A percentile compares a stretch with the other conserved stretches of the same genome.
Conservation (phyloP, 2,329 filamentous ascomycete species). For the Claviceps maximensis region DNA sequence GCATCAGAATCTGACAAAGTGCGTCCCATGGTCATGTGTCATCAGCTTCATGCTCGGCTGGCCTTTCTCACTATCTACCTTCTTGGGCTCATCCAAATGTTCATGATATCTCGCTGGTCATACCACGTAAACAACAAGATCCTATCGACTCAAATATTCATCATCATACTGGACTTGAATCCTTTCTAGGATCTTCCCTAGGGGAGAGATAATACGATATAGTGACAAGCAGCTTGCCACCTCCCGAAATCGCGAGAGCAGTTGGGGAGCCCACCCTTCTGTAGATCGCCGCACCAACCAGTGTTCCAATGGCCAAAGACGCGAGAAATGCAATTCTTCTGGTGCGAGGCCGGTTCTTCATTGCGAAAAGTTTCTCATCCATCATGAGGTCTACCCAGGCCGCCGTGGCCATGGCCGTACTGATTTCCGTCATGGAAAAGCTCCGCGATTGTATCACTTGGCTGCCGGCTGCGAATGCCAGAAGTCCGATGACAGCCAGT, state of each 20-base stretch:
- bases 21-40: background rate
- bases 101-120: background rate
- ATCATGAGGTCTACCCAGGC: slow-evolving; percentile 48
- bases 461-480: slow-evolving; percentile 42
- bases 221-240: slow-evolving; percentile 13
- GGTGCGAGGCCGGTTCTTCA: slow-evolving; percentile 35
- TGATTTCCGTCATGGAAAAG: slow-evolving; percentile 46
- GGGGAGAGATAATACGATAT: slow-evolving; percentile 11
- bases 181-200: slow-evolving; percentile 6
- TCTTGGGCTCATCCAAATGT: background rate
- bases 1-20: background rate
- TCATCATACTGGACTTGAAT: slow-evolving; percentile 1
- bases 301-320: slow-evolving; percentile 31
- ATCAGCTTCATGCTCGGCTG: background rate
- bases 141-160: background rate
- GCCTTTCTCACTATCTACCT: background rate
- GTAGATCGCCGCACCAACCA: slow-evolving; percentile 38
- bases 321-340: slow-evolving; percentile 36
- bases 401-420: slow-evolving; percentile 51
- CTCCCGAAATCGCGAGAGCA: slow-evolving; percentile 13
- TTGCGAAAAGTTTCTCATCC: slow-evolving; percentile 34
- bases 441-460: slow-evolving; percentile 45
- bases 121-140: background rate
- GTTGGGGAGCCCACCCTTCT: slow-evolving; percentile 11
- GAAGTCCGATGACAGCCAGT: slow-evolving; percentile 32